Base-by-base conservation (phyloP, 2,329 filamentous ascomycete genomes). In the Sporothrix schenckii region DNA sequence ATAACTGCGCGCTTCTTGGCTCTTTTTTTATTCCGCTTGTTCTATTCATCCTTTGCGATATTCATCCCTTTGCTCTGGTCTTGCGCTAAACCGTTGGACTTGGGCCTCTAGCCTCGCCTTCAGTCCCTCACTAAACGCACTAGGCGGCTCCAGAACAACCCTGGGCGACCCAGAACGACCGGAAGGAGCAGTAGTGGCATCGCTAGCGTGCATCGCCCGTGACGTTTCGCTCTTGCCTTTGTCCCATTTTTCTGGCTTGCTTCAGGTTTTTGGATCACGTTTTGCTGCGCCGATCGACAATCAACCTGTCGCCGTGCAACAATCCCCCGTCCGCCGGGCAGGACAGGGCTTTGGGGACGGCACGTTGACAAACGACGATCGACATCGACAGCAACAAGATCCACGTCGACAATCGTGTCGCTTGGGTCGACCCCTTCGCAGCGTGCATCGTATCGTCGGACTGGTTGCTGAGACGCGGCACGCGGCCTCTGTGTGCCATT, bases 141-240 rank as follows among this genome's bases (percentile, higher is more conserved):
- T 63, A 63, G 19, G 39, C 58, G 58, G 44, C 39, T n/a, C n/a
- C 39, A 47, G 21, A 4, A 47, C 58, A 13, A 34, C 41, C 14
- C 41, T 13, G 41, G 41, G 41, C 41, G 11, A 44, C 41, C 14
- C 41, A 44, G 41, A 44, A 13, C 41, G 4, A 16, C 41, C 24
- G 58, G 39, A 63, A 63, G 24, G 21, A 27, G 13, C 58, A 47
- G 39, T 63, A 47, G 58, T 39, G 39, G 58, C 58, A 41, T 47
- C 39, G 21, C 58, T 63, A 63, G 58, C 21, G n/a, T 44, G 27
- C 19, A 4, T 21, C n/a, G 6, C 53, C 9, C 6, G 39, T 47
- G 58, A 63, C 58, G 58, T 61, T 61, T 61, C 34, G 56, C 56
- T 34, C 24, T 61, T 61, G 34, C 39, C 34, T 44, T 61, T 61